Evolutionary conservation across 2,329 filamentous ascomycete genomes (phyloP), one percentile per base, ranked within the genome.

Genomic region (Cladosporium phlei): DNA sequence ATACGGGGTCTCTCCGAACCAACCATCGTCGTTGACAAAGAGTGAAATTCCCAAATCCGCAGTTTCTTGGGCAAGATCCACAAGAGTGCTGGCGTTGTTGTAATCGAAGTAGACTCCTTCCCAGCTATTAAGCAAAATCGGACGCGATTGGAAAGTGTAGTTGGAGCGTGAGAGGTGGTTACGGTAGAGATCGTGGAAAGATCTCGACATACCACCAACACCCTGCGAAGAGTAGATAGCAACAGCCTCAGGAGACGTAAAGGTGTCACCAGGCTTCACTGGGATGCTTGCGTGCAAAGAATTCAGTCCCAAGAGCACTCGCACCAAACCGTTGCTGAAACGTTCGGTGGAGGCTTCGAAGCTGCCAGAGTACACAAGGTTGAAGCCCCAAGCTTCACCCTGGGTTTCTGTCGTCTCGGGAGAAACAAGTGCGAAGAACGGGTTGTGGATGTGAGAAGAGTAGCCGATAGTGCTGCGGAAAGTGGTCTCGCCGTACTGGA

Each of bases 21-120:
- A 85, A 3, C 81, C 81, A 48, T 85, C 81, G 33, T 85, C 81
- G 37, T 80, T 73, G 0, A 84, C 81, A 34, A 85, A 80, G 0
- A 85, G 70, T 52, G 76, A 74, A n/a, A 78, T 72, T 1, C 81
- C 81, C 1, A 84, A 68, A 2, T 72, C 69, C 0, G 80, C 78
- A 0, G 80, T 72, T 52, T 79, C 72, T 30, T 74, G 57, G 0
- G 80, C 80, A 0, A 84, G 67, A 0, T 68, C 66, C 22, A 78
- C 73, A 24, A 84, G 72, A 0, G 70, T 75, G 11, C 67, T 74
- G n/a, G n/a, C n/a, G 38, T 78, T 66, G 53, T 83, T 79, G 59
- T 74, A 78, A 52, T 81, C 63, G 54, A 80, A 82, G 11, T 70
- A 70, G 0, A 83, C 66, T 0, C 79, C 80, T 57, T 85, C 81